A percentile compares a stretch with the other conserved stretches of the same genome.
Evolutionary conservation across 371 early-diverging fungal genomes (phyloP).

Genomic region (Phascolomyces articulosus): DNA sequence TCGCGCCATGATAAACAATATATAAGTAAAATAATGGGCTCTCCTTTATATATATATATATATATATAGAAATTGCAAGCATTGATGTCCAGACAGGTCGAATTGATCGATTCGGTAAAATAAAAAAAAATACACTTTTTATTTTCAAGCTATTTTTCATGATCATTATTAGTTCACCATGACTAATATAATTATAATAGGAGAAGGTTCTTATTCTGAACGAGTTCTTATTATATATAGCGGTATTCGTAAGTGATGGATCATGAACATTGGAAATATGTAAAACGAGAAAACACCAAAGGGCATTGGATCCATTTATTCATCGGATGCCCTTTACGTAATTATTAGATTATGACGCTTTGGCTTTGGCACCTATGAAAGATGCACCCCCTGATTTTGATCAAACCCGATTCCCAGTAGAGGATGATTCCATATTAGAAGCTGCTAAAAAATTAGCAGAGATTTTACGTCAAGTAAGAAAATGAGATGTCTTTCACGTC

Average conservation of each 20-base stretch:
- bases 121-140: background rate
- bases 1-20: too few relatives aligned
- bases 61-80: slow-evolving; percentile 63
- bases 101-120: slow-evolving; percentile 58
- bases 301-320: too few relatives aligned
- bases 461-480: slow-evolving; percentile 44
- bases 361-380: slow-evolving; percentile 51
- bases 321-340: too few relatives aligned
- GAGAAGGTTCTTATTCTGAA: slow-evolving; percentile 52
- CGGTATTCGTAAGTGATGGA: slow-evolving; percentile 63
- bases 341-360: slow-evolving; percentile 59
- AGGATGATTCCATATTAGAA: slow-evolving; percentile 30
- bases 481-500: too few relatives aligned
- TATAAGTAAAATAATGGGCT: too few relatives aligned
- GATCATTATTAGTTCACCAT: too few relatives aligned
- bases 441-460: slow-evolving; percentile 49
- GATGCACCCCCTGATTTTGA: slow-evolving; percentile 56
- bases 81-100: slow-evolving; percentile 64
- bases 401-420: slow-evolving; percentile 51
- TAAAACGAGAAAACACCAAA: too few relatives aligned
- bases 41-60: too few relatives aligned
- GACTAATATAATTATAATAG: slow-evolving; percentile 26
- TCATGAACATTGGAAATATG: background rate
- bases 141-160: too few relatives aligned
- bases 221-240: slow-evolving; percentile 59